Evolutionary conservation across 2,329 filamentous ascomycete species (phyloP).

Genomic region (Juglanconis sp.): DNA sequence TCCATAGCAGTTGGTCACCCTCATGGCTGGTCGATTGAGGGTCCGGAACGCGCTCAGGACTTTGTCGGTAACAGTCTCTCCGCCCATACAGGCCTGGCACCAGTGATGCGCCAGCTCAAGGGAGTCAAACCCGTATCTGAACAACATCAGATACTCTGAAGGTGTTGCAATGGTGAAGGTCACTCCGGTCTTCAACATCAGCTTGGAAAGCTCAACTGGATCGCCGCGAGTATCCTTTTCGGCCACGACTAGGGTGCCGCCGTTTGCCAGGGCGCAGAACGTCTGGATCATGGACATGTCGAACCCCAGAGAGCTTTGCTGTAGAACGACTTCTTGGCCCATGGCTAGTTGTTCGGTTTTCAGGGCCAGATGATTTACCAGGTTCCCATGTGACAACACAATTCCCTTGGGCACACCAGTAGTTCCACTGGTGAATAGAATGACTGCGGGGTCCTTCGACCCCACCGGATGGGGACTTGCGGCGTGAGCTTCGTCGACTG

Average conservation of each 20-base stretch:
- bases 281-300: slow-evolving; percentile 34
- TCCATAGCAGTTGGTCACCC: slow-evolving; percentile 21
- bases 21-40: not conserved
- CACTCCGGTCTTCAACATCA: slow-evolving; percentile 31
- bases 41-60: slow-evolving; percentile 4
- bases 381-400: slow-evolving; percentile 26
- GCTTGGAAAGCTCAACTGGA: slow-evolving; percentile 26
- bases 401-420: slow-evolving; percentile 40
- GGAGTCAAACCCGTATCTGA: slow-evolving; percentile 14
- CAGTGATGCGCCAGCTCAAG: not conserved
- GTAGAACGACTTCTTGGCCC: slow-evolving; percentile 29
- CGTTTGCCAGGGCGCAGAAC: slow-evolving; percentile 26
- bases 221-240: slow-evolving; percentile 27
- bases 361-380: slow-evolving; percentile 23
- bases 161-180: slow-evolving; percentile 34
- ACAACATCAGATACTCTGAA: slow-evolving; percentile 31
- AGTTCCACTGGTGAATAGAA: slow-evolving; percentile 32
- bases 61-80: slow-evolving; percentile 16
- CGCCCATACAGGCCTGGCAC: slow-evolving; percentile 15
- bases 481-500: not conserved
- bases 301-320: slow-evolving; percentile 35
- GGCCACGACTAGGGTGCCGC: slow-evolving; percentile 29
- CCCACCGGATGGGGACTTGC: not conserved
- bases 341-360: slow-evolving; percentile 20
- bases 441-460: slow-evolving; percentile 19